phyloP scores from a whole-genome alignment of 345 rosid species.

The Lepidium aucheri region DNA sequence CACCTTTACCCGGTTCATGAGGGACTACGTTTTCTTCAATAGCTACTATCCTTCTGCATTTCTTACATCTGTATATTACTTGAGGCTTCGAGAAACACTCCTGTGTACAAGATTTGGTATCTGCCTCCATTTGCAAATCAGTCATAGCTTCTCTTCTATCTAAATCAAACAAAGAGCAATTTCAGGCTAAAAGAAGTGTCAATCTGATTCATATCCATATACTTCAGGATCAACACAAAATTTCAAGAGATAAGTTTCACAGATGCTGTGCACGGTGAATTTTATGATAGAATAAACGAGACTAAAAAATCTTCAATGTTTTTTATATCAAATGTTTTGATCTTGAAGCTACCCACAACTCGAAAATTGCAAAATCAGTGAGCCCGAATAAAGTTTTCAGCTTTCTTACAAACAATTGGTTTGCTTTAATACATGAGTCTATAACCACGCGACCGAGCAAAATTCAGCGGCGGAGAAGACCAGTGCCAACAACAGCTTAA shows the following conservation, averaged over 20 bases:
- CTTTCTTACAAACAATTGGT: neutral
- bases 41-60: slow-evolving; percentile 73
- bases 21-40: slow-evolving; percentile 54
- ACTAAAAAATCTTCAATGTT: too few species aligned
- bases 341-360: neutral
- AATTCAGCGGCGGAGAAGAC: neutral
- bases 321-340: neutral
- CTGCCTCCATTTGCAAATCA: slow-evolving; percentile 24
- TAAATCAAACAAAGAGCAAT: neutral
- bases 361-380: neutral
- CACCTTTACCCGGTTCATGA: slow-evolving; percentile 69
- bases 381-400: neutral
- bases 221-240: neutral
- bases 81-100: slow-evolving; percentile 36
- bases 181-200: neutral
- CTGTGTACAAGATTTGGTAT: neutral
- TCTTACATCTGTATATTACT: slow-evolving; percentile 71
- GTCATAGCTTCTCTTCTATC: neutral
- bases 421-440: neutral
- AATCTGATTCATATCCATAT: neutral
- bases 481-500: slow-evolving; percentile 1
- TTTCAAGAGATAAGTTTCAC: neutral
- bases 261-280: neutral
- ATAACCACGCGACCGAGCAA: neutral
- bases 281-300: too few species aligned